These are phyloP conservation scores for Linnemannia schmuckeri DNA, from an alignment of 192 early-diverging fungal species.

Conservation along the genomic window DNA sequence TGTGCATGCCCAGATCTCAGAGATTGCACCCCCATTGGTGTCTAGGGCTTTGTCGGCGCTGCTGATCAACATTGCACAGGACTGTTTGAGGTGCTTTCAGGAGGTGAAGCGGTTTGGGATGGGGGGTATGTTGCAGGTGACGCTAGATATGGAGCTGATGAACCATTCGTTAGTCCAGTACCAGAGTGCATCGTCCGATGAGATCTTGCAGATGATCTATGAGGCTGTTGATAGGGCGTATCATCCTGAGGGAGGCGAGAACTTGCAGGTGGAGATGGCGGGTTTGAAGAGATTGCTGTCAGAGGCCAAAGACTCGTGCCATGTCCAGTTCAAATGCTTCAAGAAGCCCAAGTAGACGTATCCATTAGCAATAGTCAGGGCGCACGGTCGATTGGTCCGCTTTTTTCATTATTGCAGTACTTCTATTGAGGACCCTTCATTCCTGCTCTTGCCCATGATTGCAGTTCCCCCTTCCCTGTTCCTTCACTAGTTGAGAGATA, in stretches of 20 bases:
- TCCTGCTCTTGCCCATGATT: no score
- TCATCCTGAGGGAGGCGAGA: conserved; percentile 64
- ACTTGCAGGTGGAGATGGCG: conserved; percentile 65
- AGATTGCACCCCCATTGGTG: conserved; percentile 84
- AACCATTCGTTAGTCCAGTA: conserved; percentile 86
- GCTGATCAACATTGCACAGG: conserved; percentile 78
- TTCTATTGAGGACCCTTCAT: no score
- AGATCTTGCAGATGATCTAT: conserved; percentile 83
- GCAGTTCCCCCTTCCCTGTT: no score
- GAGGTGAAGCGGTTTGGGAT: conserved; percentile 88
- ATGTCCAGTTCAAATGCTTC: conserved; percentile 72
- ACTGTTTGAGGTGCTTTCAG: conserved; percentile 84
- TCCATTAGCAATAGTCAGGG: background rate
- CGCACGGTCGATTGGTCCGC: background rate
- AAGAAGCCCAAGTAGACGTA: conserved; percentile 54
- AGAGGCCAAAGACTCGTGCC: conserved; percentile 64
- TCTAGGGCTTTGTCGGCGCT: conserved; percentile 82
- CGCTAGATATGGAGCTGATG: conserved; percentile 92
- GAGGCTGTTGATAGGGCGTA: conserved; percentile 77
- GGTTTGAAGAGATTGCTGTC: conserved; percentile 66
- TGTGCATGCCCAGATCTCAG: conserved; percentile 91
- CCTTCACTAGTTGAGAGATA: background rate
- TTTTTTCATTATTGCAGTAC: no score
- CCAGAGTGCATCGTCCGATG: conserved; percentile 72
- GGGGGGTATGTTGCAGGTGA: conserved; percentile 95